A percentile compares a stretch with the other conserved stretches of the same genome.
These are phyloP conservation scores for Tubosaeta sp. DNA, from an alignment of 768 basidiomycete genomes.

Conservation along the genomic window DNA sequence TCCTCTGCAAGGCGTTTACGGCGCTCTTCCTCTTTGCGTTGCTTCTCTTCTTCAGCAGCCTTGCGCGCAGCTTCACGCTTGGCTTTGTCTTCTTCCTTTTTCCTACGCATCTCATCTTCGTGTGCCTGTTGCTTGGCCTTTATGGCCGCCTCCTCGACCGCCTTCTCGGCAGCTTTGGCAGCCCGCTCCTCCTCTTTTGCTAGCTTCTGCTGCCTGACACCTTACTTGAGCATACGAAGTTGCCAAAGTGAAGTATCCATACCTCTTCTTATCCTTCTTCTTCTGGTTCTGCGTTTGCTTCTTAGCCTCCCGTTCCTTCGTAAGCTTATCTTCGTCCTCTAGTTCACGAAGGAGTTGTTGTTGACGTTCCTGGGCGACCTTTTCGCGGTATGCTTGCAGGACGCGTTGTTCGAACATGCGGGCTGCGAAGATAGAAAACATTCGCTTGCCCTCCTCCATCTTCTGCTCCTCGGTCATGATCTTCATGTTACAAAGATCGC, in stretches of 20 bases:
- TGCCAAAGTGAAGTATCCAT: conserved; percentile 25
- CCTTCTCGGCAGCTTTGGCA: conserved; percentile 76
- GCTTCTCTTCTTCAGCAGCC: conserved; percentile 77
- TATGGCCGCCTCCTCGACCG: conserved; percentile 76
- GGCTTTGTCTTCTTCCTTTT: conserved; percentile 82
- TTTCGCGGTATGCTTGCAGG: conserved; percentile 92
- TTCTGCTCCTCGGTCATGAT: conserved; percentile 94
- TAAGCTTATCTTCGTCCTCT: conserved; percentile 88
- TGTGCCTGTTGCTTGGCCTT: conserved; percentile 72
- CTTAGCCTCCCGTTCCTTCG: conserved; percentile 87
- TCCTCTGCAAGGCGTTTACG: conserved; percentile 75
- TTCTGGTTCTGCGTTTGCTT: conserved; percentile 92
- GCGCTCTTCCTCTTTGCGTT: conserved; percentile 78
- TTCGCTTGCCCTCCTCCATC: conserved; percentile 98
- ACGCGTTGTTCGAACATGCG: conserved; percentile 99
- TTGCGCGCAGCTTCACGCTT: conserved; percentile 73
- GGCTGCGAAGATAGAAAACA: conserved; percentile 99
- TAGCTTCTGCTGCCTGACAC: conserved; percentile 76
- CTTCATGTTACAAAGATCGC: conserved; percentile 30
- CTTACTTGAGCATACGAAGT: background rate
- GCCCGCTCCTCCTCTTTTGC: conserved; percentile 92
- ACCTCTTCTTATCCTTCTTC: conserved; percentile 99
- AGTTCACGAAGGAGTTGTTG: conserved; percentile 89
- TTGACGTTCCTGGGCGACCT: conserved; percentile 94
- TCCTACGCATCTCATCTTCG: conserved; percentile 78